A percentile compares a stretch with the other conserved stretches of the same genome.
These are phyloP conservation scores for Linnemannia hyalina DNA, from an alignment of 192 early-diverging fungal species.

Conservation along the genomic window DNA sequence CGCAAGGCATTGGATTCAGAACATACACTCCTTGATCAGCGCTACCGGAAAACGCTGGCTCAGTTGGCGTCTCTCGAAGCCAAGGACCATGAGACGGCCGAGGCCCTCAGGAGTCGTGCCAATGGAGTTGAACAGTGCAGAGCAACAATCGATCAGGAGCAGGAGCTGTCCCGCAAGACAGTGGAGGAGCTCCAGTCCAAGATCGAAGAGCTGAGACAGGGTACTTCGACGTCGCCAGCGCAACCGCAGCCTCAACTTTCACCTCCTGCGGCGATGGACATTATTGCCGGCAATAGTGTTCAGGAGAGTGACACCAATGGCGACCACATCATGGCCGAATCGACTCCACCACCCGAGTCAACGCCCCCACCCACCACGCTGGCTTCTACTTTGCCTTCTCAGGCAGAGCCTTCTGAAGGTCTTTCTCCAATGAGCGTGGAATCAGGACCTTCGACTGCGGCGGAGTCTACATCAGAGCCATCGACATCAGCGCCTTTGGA, in stretches of 20 bases:
- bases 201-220: constrained; percentile 21
- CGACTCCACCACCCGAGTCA: not conserved
- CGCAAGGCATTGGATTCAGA: constrained; percentile 18
- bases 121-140: constrained; percentile 15
- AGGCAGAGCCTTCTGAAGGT: not conserved
- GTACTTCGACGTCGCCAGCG: not conserved
- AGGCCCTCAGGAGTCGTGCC: constrained; percentile 21
- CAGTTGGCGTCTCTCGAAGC: constrained; percentile 9
- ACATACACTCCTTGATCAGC: not conserved
- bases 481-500: not conserved
- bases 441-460: not conserved
- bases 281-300: not conserved
- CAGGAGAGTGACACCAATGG: constrained; percentile 1
- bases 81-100: not conserved
- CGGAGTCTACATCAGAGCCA: not conserved
- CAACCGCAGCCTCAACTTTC: not conserved
- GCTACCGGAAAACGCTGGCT: not conserved
- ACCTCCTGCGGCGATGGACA: not conserved
- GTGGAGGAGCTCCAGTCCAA: constrained; percentile 19
- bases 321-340: not conserved
- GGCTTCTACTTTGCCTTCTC: not conserved
- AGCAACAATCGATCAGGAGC: constrained; percentile 29
- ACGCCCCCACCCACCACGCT: not conserved
- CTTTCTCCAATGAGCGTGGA: not conserved
- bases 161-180: not conserved